Evolutionary conservation across 805 yeast genomes (phyloP).

Genomic region (Saccharomycopsis amapae): DNA sequence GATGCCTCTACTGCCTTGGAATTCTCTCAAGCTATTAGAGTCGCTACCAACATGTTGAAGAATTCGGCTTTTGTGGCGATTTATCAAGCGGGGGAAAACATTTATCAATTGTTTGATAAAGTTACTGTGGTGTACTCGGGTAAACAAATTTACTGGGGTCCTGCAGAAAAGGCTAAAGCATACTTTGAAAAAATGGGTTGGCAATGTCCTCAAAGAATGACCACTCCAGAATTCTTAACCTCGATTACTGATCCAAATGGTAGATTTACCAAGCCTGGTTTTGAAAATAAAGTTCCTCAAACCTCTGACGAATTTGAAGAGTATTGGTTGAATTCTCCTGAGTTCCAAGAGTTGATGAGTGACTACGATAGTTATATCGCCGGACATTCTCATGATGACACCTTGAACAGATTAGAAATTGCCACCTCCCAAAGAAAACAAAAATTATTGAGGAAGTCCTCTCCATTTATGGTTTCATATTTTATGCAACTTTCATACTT

Average conservation of each 20-base stretch:
- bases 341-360: constrained; percentile 41
- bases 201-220: constrained; percentile 54
- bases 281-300: constrained; percentile 44
- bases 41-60: constrained; percentile 48
- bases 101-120: constrained; percentile 53
- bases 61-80: constrained; percentile 58
- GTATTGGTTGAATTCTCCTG: constrained; percentile 50
- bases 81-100: constrained; percentile 62
- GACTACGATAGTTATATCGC: constrained; percentile 42
- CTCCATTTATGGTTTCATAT: constrained; percentile 40
- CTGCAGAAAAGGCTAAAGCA: constrained; percentile 42
- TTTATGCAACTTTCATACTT: constrained; percentile 45
- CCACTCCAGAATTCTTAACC: constrained; percentile 62
- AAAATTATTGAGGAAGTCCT: constrained; percentile 32
- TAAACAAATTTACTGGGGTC: constrained; percentile 53
- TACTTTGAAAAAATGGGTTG: constrained; percentile 57
- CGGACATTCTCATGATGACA: neutral
- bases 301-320: constrained; percentile 56
- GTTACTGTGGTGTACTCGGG: constrained; percentile 56
- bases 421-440: constrained; percentile 37
- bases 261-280: constrained; percentile 43
- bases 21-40: constrained; percentile 51
- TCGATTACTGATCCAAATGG: constrained; percentile 62
- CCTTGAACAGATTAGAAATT: constrained; percentile 31
- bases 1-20: constrained; percentile 68